These are phyloP conservation scores for Cyamopsis tetragonoloba DNA, from an alignment of 306 rosid genomes.

Conservation along the genomic window DNA sequence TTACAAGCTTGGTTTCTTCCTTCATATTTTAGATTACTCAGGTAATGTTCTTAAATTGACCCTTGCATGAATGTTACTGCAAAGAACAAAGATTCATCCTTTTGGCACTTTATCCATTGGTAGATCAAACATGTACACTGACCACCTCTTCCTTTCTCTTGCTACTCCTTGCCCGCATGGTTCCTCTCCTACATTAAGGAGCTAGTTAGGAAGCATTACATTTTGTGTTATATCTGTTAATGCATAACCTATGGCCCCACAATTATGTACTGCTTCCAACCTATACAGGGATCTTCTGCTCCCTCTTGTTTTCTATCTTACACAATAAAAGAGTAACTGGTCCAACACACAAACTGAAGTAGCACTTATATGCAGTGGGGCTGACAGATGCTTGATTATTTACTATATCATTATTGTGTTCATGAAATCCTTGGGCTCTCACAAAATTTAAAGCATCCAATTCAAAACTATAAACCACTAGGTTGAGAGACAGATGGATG, in stretches of 20 bases:
- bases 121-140: slow-evolving; percentile 15
- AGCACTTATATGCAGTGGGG: background rate
- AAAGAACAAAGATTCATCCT: slow-evolving; percentile 6
- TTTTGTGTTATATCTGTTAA: slow-evolving; percentile 7
- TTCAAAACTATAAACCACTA: background rate
- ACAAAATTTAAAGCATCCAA: slow-evolving; percentile 4
- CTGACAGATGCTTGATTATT: slow-evolving; percentile 17
- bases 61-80: slow-evolving; percentile 17
- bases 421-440: slow-evolving; percentile 9
- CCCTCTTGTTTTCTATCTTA: background rate
- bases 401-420: background rate
- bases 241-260: slow-evolving; percentile 4
- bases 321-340: slow-evolving; percentile 2
- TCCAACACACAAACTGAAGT: slow-evolving; percentile 13
- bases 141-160: slow-evolving; percentile 18
- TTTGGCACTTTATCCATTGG: slow-evolving; percentile 16
- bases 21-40: slow-evolving; percentile 85
- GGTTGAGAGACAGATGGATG: background rate
- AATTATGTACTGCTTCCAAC: slow-evolving; percentile 9
- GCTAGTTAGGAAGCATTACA: slow-evolving; percentile 24
- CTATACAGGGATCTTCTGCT: background rate
- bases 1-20: slow-evolving; percentile 95
- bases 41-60: slow-evolving; percentile 47
- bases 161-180: background rate
- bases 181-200: slow-evolving; percentile 17